Base-by-base conservation (phyloP, 2,329 filamentous ascomycete species). In the Scytalidium lignicola region DNA sequence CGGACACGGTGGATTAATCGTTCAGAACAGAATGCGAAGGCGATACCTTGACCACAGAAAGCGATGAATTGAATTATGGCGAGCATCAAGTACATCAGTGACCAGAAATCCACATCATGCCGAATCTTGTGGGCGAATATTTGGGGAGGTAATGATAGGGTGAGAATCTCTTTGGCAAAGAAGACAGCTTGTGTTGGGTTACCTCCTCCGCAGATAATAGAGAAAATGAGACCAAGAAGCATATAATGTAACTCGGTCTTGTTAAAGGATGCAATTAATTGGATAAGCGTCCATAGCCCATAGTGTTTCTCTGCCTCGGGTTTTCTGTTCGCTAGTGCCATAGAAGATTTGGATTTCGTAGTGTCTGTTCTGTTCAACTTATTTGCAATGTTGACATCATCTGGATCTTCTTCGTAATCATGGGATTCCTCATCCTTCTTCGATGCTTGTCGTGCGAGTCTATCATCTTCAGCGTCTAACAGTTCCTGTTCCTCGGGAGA, bases 21-120 rank as follows among this genome's bases (percentile, higher is more conserved):
- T 70, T 95, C 89, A n/a, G 90, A 93, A 70, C 88, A 91, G 61
- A 83, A 83, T 17, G 90, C 91, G 58, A 97, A 91, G 2, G 84
- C 74, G 46, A 87, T 60, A 45, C 90, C 90, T 61, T 92, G 86
- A 5, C 71, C 67, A 18, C 77, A 67, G 59, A 86, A 90, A 5
- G 84, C 75, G 47, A 91, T 65, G 51, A 95, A 80, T 62, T 87
- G 80, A 9, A 86, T 81, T 47, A 90, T 67, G 2, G 83, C 90
- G 48, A 96, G 75, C 78, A 95, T 90, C 55, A 91, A 76, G 67
- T 86, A 96, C 90, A 96, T 95, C 60, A 83, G 71, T 49, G 82
- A 84, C 90, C 90, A 96, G 66, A 96, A 96, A 62, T 90, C 82
- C 18, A 86, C 83, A 51, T 92, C 79, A 17, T 76, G 73, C 56